phyloP scores from a whole-genome alignment of 2,329 filamentous ascomycete genomes.

The Pestalotiopsis sp. region DNA sequence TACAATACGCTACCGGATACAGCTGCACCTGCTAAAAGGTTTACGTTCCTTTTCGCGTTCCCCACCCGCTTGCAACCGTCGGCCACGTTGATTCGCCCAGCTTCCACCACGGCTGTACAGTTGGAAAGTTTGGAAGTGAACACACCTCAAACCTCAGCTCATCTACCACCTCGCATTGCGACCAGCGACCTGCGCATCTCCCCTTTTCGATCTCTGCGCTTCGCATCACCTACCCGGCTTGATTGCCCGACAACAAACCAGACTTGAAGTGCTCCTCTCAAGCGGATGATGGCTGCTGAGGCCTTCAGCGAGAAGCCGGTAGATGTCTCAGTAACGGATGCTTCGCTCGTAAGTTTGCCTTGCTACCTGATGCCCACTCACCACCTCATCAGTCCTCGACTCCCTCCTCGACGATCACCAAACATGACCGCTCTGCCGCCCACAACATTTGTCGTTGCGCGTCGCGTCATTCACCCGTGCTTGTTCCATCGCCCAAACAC shows the following conservation, averaged over 20 bases:
- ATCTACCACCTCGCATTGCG: not conserved
- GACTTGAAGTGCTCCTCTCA: constrained; percentile 7
- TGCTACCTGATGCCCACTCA: not conserved
- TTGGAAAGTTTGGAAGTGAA: constrained; percentile 11
- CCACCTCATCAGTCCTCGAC: constrained; percentile 3
- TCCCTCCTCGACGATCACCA: not conserved
- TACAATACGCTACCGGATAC: not conserved
- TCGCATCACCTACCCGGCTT: constrained; percentile 8
- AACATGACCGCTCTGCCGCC: not conserved
- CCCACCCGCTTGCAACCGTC: not conserved
- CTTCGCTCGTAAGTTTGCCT: constrained; percentile 32
- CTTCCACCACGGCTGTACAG: not conserved
- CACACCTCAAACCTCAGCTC: constrained; percentile 9
- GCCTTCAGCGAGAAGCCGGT: constrained; percentile 32
- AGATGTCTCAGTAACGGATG: constrained; percentile 35
- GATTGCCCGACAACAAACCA: constrained; percentile 7
- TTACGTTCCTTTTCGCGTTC: constrained; percentile 5
- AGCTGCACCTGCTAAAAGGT: not conserved
- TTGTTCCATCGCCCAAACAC: not conserved
- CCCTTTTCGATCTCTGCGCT: not conserved
- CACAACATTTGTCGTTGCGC: not conserved
- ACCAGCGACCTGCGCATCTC: constrained; percentile 4
- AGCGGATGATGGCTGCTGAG: constrained; percentile 39
- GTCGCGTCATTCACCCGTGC: not conserved
- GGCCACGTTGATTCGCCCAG: constrained; percentile 6